A percentile compares a stretch with the other conserved stretches of the same genome.
These are phyloP conservation scores for Cetraspora pellucida DNA, from an alignment of 192 early-diverging fungal species.

Conservation along the genomic window DNA sequence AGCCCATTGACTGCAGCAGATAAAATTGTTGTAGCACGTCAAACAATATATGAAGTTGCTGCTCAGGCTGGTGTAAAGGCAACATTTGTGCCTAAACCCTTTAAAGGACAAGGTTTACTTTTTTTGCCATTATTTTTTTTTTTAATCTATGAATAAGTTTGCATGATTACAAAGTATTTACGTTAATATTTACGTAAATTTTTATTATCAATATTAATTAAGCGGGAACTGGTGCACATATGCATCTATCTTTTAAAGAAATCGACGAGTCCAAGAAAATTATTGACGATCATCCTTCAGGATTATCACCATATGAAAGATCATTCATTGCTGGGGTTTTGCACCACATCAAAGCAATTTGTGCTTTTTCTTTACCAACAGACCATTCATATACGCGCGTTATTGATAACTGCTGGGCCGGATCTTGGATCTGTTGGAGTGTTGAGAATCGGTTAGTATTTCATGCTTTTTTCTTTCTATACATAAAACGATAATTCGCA, in stretches of 20 bases:
- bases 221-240: conserved; percentile 15
- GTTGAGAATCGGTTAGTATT: conserved; percentile 14
- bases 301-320: conserved; percentile 8
- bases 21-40: conserved; percentile 10
- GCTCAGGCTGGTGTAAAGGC: background rate
- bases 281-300: background rate
- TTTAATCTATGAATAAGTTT: background rate
- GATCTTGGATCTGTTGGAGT: conserved; percentile 7
- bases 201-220: background rate
- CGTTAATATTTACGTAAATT: background rate
- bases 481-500: background rate
- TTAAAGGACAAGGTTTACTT: background rate
- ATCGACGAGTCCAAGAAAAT: background rate
- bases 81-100: conserved; percentile 24
- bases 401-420: background rate
- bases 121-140: background rate
- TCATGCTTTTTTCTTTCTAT: background rate
- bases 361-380: conserved; percentile 4
- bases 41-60: conserved; percentile 22
- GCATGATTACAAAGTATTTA: background rate
- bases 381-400: background rate
- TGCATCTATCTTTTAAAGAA: conserved; percentile 15
- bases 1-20: background rate
- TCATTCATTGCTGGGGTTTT: conserved; percentile 18
- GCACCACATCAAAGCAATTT: background rate